Evolutionary conservation across 192 early-diverging fungal species (phyloP).

Genomic region (Umbelopsis sp.): DNA sequence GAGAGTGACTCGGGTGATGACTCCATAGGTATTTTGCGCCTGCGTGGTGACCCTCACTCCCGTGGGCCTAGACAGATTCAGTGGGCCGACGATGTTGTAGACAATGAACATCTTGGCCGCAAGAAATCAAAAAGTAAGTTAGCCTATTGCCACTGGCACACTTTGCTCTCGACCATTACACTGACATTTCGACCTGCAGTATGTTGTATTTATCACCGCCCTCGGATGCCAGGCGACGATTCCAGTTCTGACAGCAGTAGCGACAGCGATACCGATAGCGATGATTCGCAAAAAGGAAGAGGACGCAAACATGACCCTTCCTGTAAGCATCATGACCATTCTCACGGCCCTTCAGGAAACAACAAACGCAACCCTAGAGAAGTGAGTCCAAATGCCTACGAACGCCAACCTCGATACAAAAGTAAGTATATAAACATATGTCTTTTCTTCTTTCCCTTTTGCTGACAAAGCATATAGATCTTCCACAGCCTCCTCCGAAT

Average conservation of each 20-base stretch:
- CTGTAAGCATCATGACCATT: slow-evolving; percentile 23
- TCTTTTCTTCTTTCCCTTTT: background rate
- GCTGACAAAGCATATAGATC: background rate
- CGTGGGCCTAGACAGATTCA: slow-evolving; percentile 50
- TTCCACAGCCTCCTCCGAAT: slow-evolving; percentile 17
- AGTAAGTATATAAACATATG: slow-evolving; percentile 13
- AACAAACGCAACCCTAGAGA: slow-evolving; percentile 22
- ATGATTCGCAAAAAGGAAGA: background rate
- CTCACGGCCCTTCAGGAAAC: slow-evolving; percentile 20
- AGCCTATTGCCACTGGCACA: background rate
- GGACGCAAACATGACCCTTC: slow-evolving; percentile 8
- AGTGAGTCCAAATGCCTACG: slow-evolving; percentile 42
- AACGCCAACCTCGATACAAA: slow-evolving; percentile 28
- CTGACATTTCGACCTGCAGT: slow-evolving; percentile 43
- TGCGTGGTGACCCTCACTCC: slow-evolving; percentile 50
- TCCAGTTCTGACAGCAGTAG: slow-evolving; percentile 50
- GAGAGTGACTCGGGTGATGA: slow-evolving; percentile 23
- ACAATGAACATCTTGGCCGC: slow-evolving; percentile 71
- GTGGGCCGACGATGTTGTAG: slow-evolving; percentile 67
- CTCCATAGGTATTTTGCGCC: slow-evolving; percentile 46
- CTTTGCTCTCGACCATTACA: background rate
- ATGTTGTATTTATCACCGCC: slow-evolving; percentile 75
- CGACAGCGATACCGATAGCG: slow-evolving; percentile 35
- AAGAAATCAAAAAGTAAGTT: slow-evolving; percentile 70
- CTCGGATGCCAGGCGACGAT: slow-evolving; percentile 52